These are phyloP conservation scores for Solanum gandarillasii DNA, from an alignment of 257 asterid species.

Conservation along the genomic window DNA sequence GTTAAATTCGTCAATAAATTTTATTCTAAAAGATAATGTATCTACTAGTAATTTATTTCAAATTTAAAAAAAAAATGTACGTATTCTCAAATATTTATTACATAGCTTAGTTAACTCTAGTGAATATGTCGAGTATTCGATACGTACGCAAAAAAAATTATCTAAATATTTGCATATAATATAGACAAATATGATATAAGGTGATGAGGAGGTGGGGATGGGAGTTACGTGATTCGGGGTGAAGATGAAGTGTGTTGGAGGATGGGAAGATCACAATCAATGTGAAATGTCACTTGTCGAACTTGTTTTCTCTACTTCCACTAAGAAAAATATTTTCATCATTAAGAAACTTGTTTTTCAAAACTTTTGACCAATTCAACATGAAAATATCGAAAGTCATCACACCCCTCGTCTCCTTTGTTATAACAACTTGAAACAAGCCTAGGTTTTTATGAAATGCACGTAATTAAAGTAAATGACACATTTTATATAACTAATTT, in stretches of 20 bases:
- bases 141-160: no score
- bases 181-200: no score
- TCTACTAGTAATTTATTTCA: background rate
- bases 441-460: no score
- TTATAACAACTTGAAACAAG: background rate
- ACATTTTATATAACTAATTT: no score
- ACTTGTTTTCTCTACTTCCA: background rate
- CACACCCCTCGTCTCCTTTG: background rate
- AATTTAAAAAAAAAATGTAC: background rate
- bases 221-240: background rate
- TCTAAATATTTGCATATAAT: no score
- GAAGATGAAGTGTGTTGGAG: background rate
- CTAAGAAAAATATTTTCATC: background rate
- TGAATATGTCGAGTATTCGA: background rate
- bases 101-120: background rate
- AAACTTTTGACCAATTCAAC: fast-evolving
- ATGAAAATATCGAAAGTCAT: no score
- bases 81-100: fast-evolving
- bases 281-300: no score
- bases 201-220: background rate
- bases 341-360: no score
- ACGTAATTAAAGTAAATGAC: no score
- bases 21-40: fast-evolving
- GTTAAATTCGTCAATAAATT: background rate
- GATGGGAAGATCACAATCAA: background rate